Percentiles rank a stretch among this genome's conserved stretches.
Conservation (phyloP, 2,329 filamentous ascomycete genomes). For the Aspergillus carbonarius region DNA sequence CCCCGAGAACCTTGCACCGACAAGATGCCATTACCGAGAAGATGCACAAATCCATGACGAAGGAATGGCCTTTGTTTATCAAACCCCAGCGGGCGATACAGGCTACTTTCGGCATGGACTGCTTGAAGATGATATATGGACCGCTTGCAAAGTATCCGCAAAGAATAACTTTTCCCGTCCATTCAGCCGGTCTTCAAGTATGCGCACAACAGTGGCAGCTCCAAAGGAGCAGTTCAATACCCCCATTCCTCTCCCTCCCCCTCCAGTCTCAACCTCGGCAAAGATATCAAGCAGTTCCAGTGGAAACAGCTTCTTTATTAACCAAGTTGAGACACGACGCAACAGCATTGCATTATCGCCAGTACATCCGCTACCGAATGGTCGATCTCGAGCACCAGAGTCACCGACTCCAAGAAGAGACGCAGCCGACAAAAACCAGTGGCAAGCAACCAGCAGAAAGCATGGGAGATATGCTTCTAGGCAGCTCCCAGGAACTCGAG, state of each 20-base stretch:
- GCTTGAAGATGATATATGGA: background rate
- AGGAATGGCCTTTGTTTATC: constrained; percentile 17
- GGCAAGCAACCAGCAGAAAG: constrained; percentile 22
- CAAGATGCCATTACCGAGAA: constrained; percentile 40
- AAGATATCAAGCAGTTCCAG: background rate
- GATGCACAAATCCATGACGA: constrained; percentile 37
- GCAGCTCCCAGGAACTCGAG: constrained; percentile 20
- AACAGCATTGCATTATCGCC: constrained; percentile 17
- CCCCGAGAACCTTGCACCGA: constrained; percentile 26
- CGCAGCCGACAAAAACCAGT: constrained; percentile 15
- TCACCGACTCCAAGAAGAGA: constrained; percentile 33
- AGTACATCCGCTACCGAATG: constrained; percentile 24
- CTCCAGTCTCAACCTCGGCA: constrained; percentile 3
- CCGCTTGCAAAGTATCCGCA: constrained; percentile 9
- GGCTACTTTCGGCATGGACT: background rate
- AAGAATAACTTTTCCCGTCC: constrained; percentile 40
- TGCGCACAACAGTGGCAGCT: constrained; percentile 20
- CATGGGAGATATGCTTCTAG: constrained; percentile 24
- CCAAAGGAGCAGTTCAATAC: constrained; percentile 9
- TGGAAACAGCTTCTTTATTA: constrained; percentile 4
- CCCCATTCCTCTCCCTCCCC: background rate
- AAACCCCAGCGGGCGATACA: constrained; percentile 1
- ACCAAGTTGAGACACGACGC: constrained; percentile 1
- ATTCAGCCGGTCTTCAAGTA: constrained; percentile 35
- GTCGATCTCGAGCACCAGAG: constrained; percentile 23